Evolutionary conservation across 1,284 basidiomycete genomes (phyloP).

Genomic region (Neolentinus lepideus): DNA sequence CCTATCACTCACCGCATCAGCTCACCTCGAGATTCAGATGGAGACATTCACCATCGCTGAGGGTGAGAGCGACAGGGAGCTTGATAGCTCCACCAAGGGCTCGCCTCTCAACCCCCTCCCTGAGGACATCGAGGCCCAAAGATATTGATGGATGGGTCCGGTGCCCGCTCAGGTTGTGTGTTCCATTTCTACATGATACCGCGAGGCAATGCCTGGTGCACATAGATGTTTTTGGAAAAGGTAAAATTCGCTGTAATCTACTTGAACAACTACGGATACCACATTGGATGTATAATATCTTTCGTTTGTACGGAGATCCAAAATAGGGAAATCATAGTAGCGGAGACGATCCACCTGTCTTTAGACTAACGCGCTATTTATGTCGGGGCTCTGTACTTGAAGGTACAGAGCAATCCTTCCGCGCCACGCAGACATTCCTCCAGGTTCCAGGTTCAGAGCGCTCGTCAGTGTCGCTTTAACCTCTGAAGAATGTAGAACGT

Average conservation of each 20-base stretch:
- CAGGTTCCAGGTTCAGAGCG: no score
- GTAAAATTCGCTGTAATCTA: neutral
- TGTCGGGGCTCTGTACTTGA: no score
- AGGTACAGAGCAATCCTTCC: no score
- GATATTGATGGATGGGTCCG: neutral
- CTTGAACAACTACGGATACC: neutral
- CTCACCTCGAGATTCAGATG: neutral
- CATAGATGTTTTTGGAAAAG: neutral
- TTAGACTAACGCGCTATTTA: no score
- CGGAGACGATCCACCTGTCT: no score
- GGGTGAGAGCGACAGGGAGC: neutral
- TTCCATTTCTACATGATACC: neutral
- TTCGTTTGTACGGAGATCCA: neutral
- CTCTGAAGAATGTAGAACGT: no score
- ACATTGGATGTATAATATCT: neutral
- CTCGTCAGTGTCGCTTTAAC: no score
- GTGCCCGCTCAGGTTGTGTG: no score
- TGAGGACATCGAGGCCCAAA: neutral
- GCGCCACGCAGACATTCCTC: no score
- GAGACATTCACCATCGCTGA: neutral
- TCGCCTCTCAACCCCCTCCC: neutral
- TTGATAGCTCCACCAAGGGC: neutral
- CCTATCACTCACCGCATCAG: neutral
- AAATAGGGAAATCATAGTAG: no score
- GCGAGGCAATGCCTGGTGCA: neutral